Percentiles rank a stretch among this genome's conserved stretches.
phyloP scores from a whole-genome alignment of 2,329 filamentous ascomycete genomes.

The Exophiala sp. region DNA sequence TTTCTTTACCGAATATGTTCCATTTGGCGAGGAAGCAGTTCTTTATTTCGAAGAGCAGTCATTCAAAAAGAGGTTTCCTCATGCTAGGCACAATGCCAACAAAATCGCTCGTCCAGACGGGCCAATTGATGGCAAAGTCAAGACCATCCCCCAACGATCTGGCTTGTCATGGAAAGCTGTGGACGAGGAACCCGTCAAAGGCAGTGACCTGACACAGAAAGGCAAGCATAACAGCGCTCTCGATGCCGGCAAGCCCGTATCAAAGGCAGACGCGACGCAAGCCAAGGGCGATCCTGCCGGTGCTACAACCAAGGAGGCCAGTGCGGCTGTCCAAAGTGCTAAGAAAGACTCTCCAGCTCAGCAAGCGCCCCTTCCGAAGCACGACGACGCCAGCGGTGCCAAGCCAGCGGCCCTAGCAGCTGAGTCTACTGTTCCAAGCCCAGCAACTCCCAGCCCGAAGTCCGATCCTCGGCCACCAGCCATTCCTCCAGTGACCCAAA shows the following conservation, averaged over 20 bases:
- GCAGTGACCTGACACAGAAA: slow-evolving; percentile 56
- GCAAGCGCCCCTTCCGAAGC: slow-evolving; percentile 27
- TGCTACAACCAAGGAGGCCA: slow-evolving; percentile 31
- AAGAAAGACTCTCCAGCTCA: slow-evolving; percentile 30
- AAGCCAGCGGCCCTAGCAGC: slow-evolving; percentile 29
- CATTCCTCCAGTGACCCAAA: slow-evolving; percentile 55
- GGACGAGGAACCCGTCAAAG: slow-evolving; percentile 52
- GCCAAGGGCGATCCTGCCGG: slow-evolving; percentile 14
- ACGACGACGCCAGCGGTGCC: slow-evolving; percentile 23
- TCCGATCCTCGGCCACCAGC: slow-evolving; percentile 37
- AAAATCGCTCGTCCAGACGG: slow-evolving; percentile 44
- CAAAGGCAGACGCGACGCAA: slow-evolving; percentile 14
- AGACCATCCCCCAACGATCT: slow-evolving; percentile 77
- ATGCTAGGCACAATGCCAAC: slow-evolving; percentile 52
- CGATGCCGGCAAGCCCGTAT: slow-evolving; percentile 25
- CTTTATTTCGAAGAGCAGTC: slow-evolving; percentile 94
- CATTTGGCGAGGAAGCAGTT: slow-evolving; percentile 90
- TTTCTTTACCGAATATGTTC: slow-evolving; percentile 96
- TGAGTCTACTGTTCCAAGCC: slow-evolving; percentile 39
- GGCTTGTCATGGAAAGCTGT: slow-evolving; percentile 78
- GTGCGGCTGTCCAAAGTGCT: slow-evolving; percentile 34
- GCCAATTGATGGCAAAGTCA: slow-evolving; percentile 65
- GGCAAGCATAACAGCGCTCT: slow-evolving; percentile 48
- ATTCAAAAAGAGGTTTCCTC: slow-evolving; percentile 79
- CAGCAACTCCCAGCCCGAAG: slow-evolving; percentile 29